Evolutionary conservation across 768 basidiomycete species (phyloP), one percentile per base, ranked within the genome.

Genomic region (Hirschioporus abietinus): DNA sequence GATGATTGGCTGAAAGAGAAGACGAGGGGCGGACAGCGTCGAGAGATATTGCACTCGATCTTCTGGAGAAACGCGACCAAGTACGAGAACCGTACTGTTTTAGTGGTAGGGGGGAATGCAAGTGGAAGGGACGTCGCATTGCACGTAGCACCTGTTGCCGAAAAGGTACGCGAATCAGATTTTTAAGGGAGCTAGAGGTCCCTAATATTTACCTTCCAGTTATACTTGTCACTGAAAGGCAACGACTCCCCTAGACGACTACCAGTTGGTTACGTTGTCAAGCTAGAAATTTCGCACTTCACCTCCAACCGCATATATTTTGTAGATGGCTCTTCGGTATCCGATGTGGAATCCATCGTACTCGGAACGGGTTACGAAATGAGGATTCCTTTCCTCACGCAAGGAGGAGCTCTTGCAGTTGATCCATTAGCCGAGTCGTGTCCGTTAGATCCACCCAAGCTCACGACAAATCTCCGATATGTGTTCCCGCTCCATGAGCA

Each of bases 351-450:
- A 66, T 70, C 78, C 7, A 75, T 88, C 36, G 70, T 88, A 27
- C 79, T 87, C 17, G 85, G 75, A 0, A 88, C 85, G 0, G 87
- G 87, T 8, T 88, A 88, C 71, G 78, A 86, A 66, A 67, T 82
- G 63, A 78, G 77, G 24, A 76, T 85, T 7, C 86, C 86, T 0
- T 87, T 87, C 79, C 73, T 82, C 30, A 65, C 76, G 73, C 7
- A 72, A 75, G 66, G 74, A 68, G 71, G 71, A 0, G 67, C 69
- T 61, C 64, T 65, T 64, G 63, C 35, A 60, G 72, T 70, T 66
- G 73, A 34, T 64, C 71, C 71, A 52, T 67, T 60, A 23, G 23
- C 59, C 7, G 34, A 61, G 57, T 57, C 17, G 12, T 62, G 63
- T 52, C 66, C 70, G 24, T 70, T 23, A 58, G 35, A 67, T 63